A percentile compares a stretch with the other conserved stretches of the same genome.
Evolutionary conservation across 2,329 filamentous ascomycete genomes (phyloP).

Genomic region (Colletotrichum sp.): DNA sequence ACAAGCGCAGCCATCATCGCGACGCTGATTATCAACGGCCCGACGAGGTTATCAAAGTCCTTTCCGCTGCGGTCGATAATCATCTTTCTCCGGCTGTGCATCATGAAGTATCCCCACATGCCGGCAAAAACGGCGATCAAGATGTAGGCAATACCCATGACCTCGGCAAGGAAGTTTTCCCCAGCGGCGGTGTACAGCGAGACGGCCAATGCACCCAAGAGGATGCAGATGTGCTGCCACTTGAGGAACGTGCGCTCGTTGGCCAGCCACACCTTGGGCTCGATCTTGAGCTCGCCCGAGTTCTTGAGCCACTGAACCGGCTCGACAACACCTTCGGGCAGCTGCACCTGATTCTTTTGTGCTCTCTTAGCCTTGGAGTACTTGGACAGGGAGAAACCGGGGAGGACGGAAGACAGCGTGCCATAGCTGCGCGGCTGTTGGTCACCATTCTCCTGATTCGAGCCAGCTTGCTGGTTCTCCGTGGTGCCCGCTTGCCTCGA

Average conservation of each 20-base stretch:
- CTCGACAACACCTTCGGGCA: slow-evolving; percentile 88
- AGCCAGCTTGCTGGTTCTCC: slow-evolving; percentile 25
- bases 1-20: slow-evolving; percentile 80
- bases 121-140: slow-evolving; percentile 82
- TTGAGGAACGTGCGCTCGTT: slow-evolving; percentile 99
- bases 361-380: slow-evolving; percentile 67
- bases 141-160: slow-evolving; percentile 84
- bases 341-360: slow-evolving; percentile 47
- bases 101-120: slow-evolving; percentile 86
- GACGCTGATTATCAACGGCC: slow-evolving; percentile 82
- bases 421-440: slow-evolving; percentile 45
- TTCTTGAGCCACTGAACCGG: slow-evolving; percentile 94
- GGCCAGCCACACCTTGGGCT: slow-evolving; percentile 98
- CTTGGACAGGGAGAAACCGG: slow-evolving; percentile 81
- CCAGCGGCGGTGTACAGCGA: slow-evolving; percentile 90
- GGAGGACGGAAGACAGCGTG: slow-evolving; percentile 75
- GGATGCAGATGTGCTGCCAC: slow-evolving; percentile 93
- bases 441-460: slow-evolving; percentile 40
- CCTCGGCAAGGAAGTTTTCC: slow-evolving; percentile 75
- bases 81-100: slow-evolving; percentile 75
- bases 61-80: slow-evolving; percentile 87
- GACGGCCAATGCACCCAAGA: slow-evolving; percentile 83
- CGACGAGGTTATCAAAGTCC: slow-evolving; percentile 89
- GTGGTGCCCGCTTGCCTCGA: slow-evolving; percentile 24
- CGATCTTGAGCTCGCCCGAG: slow-evolving; percentile 86